Evolutionary conservation across 1,139 yeast species (phyloP), one percentile per base, ranked within the genome.

Genomic region (Taphrina populina): DNA sequence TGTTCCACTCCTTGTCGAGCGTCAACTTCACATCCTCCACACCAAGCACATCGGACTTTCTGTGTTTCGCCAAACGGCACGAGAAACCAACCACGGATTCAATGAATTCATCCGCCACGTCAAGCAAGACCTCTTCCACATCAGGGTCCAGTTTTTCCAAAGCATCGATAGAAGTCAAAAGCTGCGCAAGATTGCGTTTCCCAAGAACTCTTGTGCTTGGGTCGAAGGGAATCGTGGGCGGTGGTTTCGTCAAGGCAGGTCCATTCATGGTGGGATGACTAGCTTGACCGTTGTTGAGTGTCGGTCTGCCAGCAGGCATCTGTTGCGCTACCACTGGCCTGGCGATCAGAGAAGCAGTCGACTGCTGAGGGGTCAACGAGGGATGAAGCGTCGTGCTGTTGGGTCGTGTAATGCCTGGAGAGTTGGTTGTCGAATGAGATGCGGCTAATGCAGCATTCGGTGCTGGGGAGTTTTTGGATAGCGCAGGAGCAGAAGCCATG

Each of bases 91-190:
- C 88, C 1, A 94, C 95, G 51, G 86, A 83, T 13, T 86, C 80
- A 11, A 92, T 94, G 68, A 92, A 92, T 67, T 94, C 98, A 68
- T 94, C 99, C 0, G 98, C 97, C 59, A 92, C 74, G 68, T 94
- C 98, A 49, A 94, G 75, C 49, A 92, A 73, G 45, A 26, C 92
- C 90, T 49, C 59, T 40, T 55, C 59, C 24, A 54, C 62, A 32
- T 57, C 60, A 23, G 68, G 85, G 88, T 67, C 85, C 90, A 2
- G 83, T 29, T 45, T 45, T 60, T 62, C 80, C 5, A 90, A 88
- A 11, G 61, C 56, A n/a, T 59, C 58, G 6, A 88, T 86, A 2
- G 86, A 80, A 63, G 83, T 81, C 5, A 92, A 94, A 60, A 92
- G 74, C 66, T 92, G 98, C 57, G 86, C 78, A 60, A 92, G 75